These are phyloP conservation scores for Metarhizium guizhouense DNA, from an alignment of 2,329 filamentous ascomycete genomes.

Conservation along the genomic window DNA sequence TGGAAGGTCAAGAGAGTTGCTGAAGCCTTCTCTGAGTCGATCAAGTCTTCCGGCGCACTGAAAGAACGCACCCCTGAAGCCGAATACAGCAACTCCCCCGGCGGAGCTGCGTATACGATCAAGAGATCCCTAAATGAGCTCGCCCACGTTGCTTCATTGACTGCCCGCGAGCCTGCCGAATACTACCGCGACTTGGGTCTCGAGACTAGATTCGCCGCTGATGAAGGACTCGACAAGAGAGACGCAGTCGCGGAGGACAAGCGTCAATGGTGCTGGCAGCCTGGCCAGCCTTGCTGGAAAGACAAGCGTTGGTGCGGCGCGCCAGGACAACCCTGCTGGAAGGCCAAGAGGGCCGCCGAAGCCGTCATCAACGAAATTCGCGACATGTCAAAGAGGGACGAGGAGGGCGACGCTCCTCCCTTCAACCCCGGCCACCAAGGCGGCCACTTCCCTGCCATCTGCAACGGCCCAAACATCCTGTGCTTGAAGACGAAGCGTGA, in stretches of 20 bases:
- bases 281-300: conserved; percentile 19
- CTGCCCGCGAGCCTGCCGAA: conserved; percentile 17
- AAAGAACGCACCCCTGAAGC: conserved; percentile 17
- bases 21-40: conserved; percentile 12
- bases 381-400: conserved; percentile 3
- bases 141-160: conserved; percentile 24
- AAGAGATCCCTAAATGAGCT: conserved; percentile 30
- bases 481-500: conserved; percentile 6
- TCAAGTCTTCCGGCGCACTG: conserved; percentile 16
- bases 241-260: conserved; percentile 17
- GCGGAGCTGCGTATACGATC: conserved; percentile 27
- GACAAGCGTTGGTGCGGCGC: neutral
- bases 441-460: conserved; percentile 17
- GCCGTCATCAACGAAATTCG: conserved; percentile 23
- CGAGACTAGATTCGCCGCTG: conserved; percentile 14
- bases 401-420: conserved; percentile 1
- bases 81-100: conserved; percentile 23
- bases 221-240: conserved; percentile 9
- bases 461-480: conserved; percentile 4
- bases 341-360: conserved; percentile 29
- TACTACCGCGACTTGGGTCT: conserved; percentile 25
- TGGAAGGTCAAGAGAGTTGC: conserved; percentile 23
- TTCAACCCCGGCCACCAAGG: conserved; percentile 13
- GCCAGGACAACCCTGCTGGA: conserved; percentile 19
- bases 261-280: conserved; percentile 5